phyloP scores from a whole-genome alignment of 306 rosid genomes.

The Arachis stenosperma region DNA sequence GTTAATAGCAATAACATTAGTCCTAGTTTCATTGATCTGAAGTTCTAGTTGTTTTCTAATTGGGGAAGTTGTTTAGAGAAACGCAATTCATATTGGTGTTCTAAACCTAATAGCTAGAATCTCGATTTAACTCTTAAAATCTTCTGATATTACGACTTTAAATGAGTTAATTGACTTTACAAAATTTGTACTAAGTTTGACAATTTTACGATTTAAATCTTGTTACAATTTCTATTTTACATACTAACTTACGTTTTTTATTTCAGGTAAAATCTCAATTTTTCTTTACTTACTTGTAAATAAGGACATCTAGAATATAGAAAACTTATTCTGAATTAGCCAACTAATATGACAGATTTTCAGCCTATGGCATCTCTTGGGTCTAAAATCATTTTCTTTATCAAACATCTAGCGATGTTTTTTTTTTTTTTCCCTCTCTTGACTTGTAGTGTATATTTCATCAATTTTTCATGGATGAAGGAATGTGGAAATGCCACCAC shows the following conservation, averaged over 20 bases:
- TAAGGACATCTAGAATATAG: slow-evolving; percentile 8
- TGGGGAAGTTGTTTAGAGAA: slow-evolving; percentile 8
- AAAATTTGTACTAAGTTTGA: too few relatives aligned
- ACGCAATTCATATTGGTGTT: slow-evolving; percentile 15
- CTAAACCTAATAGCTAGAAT: background rate
- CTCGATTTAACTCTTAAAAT: too few relatives aligned
- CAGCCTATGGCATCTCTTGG: slow-evolving; percentile 7
- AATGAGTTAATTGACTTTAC: too few relatives aligned
- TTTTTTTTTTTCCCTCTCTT: slow-evolving; percentile 3
- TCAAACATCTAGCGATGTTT: slow-evolving; percentile 15
- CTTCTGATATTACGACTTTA: too few relatives aligned
- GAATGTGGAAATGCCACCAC: slow-evolving; percentile 61
- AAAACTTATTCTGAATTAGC: slow-evolving; percentile 3
- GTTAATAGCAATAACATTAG: slow-evolving; percentile 19
- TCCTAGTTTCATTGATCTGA: background rate
- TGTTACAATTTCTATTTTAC: too few relatives aligned
- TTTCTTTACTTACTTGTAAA: slow-evolving; percentile 24
- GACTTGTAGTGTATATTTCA: slow-evolving; percentile 33
- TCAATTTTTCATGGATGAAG: slow-evolving; percentile 51
- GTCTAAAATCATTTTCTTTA: slow-evolving; percentile 18
- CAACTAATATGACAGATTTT: slow-evolving; percentile 2
- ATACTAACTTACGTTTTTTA: too few relatives aligned
- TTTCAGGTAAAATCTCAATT: background rate
- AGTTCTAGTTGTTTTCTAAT: too few relatives aligned
- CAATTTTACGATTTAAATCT: too few relatives aligned